Evolutionary conservation across 768 basidiomycete genomes (phyloP).

Genomic region (Lenzites betulinus): DNA sequence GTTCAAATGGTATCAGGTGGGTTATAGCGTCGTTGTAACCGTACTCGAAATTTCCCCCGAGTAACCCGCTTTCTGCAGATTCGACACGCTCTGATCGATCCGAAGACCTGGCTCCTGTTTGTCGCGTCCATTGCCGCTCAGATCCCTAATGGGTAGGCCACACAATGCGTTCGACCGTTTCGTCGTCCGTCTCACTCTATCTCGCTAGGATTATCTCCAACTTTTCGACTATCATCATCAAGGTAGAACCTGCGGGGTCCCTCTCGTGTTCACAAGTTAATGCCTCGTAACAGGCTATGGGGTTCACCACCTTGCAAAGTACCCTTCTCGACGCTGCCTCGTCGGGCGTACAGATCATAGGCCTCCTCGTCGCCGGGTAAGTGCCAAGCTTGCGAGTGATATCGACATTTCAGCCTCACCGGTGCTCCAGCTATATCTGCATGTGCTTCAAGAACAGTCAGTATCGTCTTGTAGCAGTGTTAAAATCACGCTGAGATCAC

Average conservation of each 20-base stretch:
- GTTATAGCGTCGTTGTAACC: slow-evolving; percentile 17
- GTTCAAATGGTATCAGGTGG: slow-evolving; percentile 39
- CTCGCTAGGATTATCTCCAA: slow-evolving; percentile 18
- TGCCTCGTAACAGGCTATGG: slow-evolving; percentile 14
- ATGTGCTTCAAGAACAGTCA: slow-evolving; percentile 24
- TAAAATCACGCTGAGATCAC: background rate
- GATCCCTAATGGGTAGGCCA: slow-evolving; percentile 33
- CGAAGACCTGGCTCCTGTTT: slow-evolving; percentile 39
- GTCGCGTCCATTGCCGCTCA: slow-evolving; percentile 36
- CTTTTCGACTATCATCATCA: slow-evolving; percentile 31
- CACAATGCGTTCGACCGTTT: background rate
- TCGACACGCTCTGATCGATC: slow-evolving; percentile 28
- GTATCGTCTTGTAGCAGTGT: background rate
- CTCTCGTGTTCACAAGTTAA: background rate
- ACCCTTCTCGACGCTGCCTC: slow-evolving; percentile 23
- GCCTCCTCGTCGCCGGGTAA: slow-evolving; percentile 20
- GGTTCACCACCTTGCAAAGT: slow-evolving; percentile 24
- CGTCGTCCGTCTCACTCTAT: background rate
- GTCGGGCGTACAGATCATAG: slow-evolving; percentile 17
- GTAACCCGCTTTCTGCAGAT: background rate
- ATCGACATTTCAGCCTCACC: background rate
- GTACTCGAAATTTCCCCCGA: background rate
- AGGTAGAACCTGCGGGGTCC: slow-evolving; percentile 3
- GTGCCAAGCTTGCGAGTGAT: background rate
- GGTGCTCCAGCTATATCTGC: slow-evolving; percentile 8